Base-by-base conservation (phyloP, 805 yeast species). In the Wickerhamomyces strasburgensis region DNA sequence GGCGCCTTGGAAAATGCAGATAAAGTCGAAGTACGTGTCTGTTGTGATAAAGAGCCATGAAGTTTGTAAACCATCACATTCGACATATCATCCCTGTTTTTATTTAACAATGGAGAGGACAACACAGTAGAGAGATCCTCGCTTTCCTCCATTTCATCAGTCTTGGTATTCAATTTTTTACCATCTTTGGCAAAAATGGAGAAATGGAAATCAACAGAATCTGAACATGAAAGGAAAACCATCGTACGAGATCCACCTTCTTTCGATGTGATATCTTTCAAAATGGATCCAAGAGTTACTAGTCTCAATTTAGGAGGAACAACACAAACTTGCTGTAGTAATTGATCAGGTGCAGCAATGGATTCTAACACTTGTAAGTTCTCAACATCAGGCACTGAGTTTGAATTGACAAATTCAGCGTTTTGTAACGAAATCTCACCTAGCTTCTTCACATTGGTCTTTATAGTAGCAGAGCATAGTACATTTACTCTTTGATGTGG, bases 151-250 rank as follows among this genome's bases (percentile, higher is more conserved):
- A 61, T 51, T 17, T 57, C 62, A 6, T 51, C 50, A n/a, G 58
- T 56, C 10, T 57, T 58, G 10, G 54, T 34, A 34, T 55, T 56
- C 15, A 65, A 54, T 28, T 60, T 57, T 33, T 61, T 60, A 4
- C 86, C 85, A 31, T 68, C 72, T 39, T 81, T 68, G 2, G 84
- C 72, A 48, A 94, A 78, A 0, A 78, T 82, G 31, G 76, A 73
- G 59, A 78, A 87, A 61, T 93, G 96, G 65, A 84, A 93, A 49
- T 93, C 89, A 16, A 94, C 98, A n/a, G 96, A 84, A 56, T 90
- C 98, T 0, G 98, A 79, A 64, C 98, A 90, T 11, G 96, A 84
- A 46, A 89, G 73, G 58, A 93, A 93, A 0, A 93, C 87, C 57
- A 93, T 80, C 1, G 87, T 78, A 44, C 84, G 73, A 2, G 74